These are phyloP conservation scores for Podila horticola DNA, from an alignment of 192 early-diverging fungal species.

Conservation along the genomic window DNA sequence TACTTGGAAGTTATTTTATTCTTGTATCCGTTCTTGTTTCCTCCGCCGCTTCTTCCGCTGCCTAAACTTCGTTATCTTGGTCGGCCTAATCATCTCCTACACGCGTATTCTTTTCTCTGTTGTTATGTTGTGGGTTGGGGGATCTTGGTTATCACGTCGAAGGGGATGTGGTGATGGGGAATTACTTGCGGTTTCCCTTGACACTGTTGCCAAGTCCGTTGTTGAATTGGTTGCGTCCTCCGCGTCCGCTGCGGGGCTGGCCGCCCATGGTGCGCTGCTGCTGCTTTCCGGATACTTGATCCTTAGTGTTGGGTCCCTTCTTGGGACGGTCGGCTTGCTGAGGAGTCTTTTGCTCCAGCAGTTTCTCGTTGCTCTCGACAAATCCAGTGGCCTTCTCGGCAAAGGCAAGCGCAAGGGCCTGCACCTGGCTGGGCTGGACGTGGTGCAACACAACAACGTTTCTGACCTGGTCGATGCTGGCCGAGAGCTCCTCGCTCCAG, in stretches of 20 bases:
- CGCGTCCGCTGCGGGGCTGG: slow-evolving; percentile 33
- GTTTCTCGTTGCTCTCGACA: slow-evolving; percentile 92
- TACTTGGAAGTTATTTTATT: too few species aligned
- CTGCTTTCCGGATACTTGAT: slow-evolving; percentile 43
- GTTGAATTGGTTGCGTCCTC: slow-evolving; percentile 47
- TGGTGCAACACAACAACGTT: slow-evolving; percentile 85
- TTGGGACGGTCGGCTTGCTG: slow-evolving; percentile 46
- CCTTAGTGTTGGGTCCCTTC: slow-evolving; percentile 43
- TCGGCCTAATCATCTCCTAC: too few species aligned
- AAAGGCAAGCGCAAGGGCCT: slow-evolving; percentile 89
- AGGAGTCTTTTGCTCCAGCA: slow-evolving; percentile 78
- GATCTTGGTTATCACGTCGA: too few species aligned
- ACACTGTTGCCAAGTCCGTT: slow-evolving; percentile 52
- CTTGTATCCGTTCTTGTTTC: too few species aligned
- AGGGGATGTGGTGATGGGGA: too few species aligned
- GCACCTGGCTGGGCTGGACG: slow-evolving; percentile 77
- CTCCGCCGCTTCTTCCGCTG: too few species aligned
- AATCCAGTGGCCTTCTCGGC: slow-evolving; percentile 88
- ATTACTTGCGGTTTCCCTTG: slow-evolving; percentile 43
- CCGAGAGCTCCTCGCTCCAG: slow-evolving; percentile 90
- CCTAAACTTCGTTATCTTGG: too few species aligned
- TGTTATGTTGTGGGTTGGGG: too few species aligned
- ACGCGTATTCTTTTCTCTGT: too few species aligned
- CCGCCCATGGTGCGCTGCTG: slow-evolving; percentile 46
- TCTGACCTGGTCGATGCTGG: slow-evolving; percentile 86